These are phyloP conservation scores for Suhomyces canberraensis DNA, from an alignment of 805 yeast genomes.

Conservation along the genomic window DNA sequence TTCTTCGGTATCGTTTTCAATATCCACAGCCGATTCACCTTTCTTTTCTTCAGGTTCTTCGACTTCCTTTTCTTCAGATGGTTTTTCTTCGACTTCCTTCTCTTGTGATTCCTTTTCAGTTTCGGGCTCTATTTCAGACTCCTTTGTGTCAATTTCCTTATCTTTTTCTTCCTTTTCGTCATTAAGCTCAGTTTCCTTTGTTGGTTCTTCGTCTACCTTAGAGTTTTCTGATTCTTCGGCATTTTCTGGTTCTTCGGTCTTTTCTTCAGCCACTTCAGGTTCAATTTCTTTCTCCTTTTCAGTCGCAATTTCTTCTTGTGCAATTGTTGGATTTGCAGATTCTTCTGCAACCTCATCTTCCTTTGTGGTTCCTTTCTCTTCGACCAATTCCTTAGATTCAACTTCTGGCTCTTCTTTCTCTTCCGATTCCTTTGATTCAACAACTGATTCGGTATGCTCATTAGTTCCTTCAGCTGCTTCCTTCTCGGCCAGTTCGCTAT, in stretches of 20 bases:
- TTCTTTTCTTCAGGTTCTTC: background rate
- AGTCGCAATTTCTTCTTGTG: background rate
- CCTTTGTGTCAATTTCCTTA: background rate
- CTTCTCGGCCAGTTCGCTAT: background rate
- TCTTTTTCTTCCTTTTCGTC: background rate
- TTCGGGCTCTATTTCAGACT: background rate
- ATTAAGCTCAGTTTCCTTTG: background rate
- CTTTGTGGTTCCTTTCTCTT: background rate
- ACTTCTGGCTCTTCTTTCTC: background rate
- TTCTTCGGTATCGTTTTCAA: background rate
- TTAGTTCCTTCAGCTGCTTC: background rate
- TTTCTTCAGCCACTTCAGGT: conserved; percentile 1
- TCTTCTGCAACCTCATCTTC: background rate
- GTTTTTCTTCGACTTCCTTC: conserved; percentile 8
- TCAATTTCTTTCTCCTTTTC: background rate
- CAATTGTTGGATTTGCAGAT: background rate
- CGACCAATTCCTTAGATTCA: background rate
- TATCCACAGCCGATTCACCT: conserved; percentile 4
- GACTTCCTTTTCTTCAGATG: conserved; percentile 6
- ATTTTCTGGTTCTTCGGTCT: conserved; percentile 1
- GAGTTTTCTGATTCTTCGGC: background rate
- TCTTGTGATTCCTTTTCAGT: background rate
- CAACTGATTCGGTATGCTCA: background rate
- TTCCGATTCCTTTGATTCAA: background rate
- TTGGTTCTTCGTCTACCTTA: background rate